A percentile compares a stretch with the other conserved stretches of the same genome.
These are phyloP conservation scores for Pichia phayaonensis DNA, from an alignment of 805 yeast genomes.

Conservation along the genomic window DNA sequence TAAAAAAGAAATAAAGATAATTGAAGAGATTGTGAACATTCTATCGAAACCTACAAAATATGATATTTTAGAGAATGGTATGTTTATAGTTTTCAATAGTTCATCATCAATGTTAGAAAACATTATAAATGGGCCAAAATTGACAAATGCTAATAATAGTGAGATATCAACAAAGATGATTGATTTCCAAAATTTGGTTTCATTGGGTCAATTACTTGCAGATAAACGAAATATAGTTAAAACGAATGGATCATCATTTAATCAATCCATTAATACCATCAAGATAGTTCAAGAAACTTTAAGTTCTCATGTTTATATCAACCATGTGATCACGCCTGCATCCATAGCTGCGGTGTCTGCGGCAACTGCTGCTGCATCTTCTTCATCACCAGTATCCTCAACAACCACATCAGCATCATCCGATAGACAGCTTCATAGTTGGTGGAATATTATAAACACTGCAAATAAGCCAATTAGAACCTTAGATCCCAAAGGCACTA, in stretches of 20 bases:
- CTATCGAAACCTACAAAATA: slow-evolving; percentile 17
- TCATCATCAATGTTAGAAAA: slow-evolving; percentile 9
- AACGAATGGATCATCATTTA: background rate
- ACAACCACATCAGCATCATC: background rate
- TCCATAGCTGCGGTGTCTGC: slow-evolving; percentile 3
- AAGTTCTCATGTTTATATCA: slow-evolving; percentile 24
- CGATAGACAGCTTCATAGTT: background rate
- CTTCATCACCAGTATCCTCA: background rate
- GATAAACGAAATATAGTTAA: background rate
- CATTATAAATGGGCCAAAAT: slow-evolving; percentile 6
- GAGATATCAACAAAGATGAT: slow-evolving; percentile 18
- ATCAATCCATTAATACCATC: background rate
- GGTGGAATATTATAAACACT: slow-evolving; percentile 6
- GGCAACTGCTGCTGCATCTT: slow-evolving; percentile 1
- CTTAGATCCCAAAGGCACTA: slow-evolving; percentile 1
- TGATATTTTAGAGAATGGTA: slow-evolving; percentile 13
- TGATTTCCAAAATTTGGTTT: slow-evolving; percentile 21
- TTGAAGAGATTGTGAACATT: slow-evolving; percentile 21
- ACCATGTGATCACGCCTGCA: slow-evolving; percentile 13
- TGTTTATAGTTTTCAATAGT: slow-evolving; percentile 16
- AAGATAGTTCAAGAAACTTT: slow-evolving; percentile 7
- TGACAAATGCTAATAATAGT: background rate
- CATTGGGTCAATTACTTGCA: slow-evolving; percentile 22
- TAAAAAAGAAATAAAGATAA: slow-evolving; percentile 16
- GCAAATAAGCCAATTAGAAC: background rate